These are phyloP conservation scores for Camelina sativa DNA, from an alignment of 345 rosid genomes.

Conservation along the genomic window DNA sequence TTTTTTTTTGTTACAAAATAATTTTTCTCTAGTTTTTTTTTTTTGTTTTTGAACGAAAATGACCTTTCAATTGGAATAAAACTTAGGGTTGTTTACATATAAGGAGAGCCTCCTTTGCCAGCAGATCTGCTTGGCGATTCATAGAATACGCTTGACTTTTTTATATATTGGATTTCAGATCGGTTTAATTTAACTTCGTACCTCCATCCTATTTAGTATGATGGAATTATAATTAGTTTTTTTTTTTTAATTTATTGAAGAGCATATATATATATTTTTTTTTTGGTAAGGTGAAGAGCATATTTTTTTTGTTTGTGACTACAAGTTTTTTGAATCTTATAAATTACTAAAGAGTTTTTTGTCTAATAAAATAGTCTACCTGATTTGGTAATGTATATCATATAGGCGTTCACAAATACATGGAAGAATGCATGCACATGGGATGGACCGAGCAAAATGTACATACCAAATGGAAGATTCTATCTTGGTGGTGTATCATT, in stretches of 20 bases:
- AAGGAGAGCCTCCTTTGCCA: too few species aligned
- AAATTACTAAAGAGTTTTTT: not conserved
- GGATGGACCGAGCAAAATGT: constrained; percentile 14
- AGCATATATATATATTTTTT: not conserved
- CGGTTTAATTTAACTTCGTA: not conserved
- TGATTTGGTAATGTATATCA: not conserved
- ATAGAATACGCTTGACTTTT: not conserved
- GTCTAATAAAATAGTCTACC: not conserved
- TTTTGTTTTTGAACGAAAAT: too few species aligned
- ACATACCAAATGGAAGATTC: constrained; percentile 23
- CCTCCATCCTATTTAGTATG: not conserved
- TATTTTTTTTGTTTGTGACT: not conserved
- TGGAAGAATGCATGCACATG: constrained; percentile 38
- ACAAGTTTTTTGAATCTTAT: not conserved
- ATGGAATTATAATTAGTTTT: not conserved
- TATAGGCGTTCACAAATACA: constrained; percentile 20
- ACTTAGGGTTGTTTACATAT: too few species aligned
- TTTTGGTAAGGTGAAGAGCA: not conserved
- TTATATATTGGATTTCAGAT: not conserved
- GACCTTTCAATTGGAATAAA: too few species aligned
- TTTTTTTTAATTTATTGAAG: not conserved
- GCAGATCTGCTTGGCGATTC: too few species aligned
- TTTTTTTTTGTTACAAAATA: too few species aligned
- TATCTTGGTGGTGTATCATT: constrained; percentile 27
- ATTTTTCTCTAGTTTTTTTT: too few species aligned